Evolutionary conservation across 129 eudicot genomes (phyloP).

Genomic region (Flaveria robusta): DNA sequence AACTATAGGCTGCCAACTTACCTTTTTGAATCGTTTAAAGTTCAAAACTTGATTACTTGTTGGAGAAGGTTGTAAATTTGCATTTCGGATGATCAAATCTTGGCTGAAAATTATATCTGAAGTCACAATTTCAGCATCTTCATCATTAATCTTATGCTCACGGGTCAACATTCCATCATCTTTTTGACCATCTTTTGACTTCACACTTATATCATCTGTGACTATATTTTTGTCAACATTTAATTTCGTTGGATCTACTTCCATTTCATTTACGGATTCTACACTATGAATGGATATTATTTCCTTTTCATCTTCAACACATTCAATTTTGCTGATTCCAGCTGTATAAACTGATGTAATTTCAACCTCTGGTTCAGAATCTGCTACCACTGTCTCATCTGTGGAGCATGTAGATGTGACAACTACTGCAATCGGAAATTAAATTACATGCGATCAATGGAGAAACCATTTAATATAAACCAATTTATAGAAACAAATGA

Average conservation of each 20-base stretch:
- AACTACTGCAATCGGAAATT: slow-evolving; percentile 55
- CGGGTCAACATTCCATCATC: slow-evolving; percentile 26
- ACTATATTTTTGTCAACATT: slow-evolving; percentile 32
- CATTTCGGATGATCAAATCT: slow-evolving; percentile 63
- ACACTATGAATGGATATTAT: slow-evolving; percentile 2
- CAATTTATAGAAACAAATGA: background rate
- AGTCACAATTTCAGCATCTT: slow-evolving; percentile 47
- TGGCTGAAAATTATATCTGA: slow-evolving; percentile 78
- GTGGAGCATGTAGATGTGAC: slow-evolving; percentile 96
- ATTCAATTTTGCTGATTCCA: slow-evolving; percentile 28
- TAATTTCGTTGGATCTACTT: slow-evolving; percentile 23
- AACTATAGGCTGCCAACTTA: slow-evolving; percentile 28
- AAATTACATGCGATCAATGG: slow-evolving; percentile 1
- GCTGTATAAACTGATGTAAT: slow-evolving; percentile 50
- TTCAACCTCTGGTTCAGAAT: slow-evolving; percentile 89
- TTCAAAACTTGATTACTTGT: slow-evolving; percentile 41
- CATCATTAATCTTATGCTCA: slow-evolving; percentile 35
- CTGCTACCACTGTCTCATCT: slow-evolving; percentile 97
- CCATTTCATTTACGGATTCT: slow-evolving; percentile 33
- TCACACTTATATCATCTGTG: slow-evolving; percentile 23
- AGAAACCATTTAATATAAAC: background rate
- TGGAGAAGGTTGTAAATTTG: slow-evolving; percentile 35
- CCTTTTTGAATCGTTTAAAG: slow-evolving; percentile 90
- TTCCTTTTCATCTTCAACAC: slow-evolving; percentile 43
- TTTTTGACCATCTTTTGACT: slow-evolving; percentile 26